Conservation (phyloP, 805 yeast genomes). For the Ogataea paradorogensis region DNA sequence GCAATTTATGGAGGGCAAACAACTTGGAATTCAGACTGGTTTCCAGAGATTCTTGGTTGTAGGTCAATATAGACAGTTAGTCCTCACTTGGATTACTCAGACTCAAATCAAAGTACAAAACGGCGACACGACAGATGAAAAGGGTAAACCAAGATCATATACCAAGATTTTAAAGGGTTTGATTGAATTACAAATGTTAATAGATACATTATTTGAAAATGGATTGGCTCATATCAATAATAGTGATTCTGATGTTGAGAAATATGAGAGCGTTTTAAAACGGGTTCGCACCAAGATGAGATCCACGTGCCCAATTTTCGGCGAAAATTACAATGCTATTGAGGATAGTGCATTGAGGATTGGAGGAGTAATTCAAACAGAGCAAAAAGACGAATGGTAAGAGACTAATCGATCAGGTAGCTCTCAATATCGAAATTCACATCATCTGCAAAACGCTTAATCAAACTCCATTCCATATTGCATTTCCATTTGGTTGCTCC, state of each 20-base stretch:
- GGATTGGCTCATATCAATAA: constrained; percentile 23
- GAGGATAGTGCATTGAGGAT: constrained; percentile 20
- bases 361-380: constrained; percentile 29
- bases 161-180: constrained; percentile 16
- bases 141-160: constrained; percentile 19
- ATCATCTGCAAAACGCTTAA: constrained; percentile 58
- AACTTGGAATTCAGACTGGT: constrained; percentile 78
- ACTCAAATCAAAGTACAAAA: constrained; percentile 8
- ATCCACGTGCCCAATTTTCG: constrained; percentile 25
- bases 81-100: constrained; percentile 35
- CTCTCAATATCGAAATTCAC: constrained; percentile 64
- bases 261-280: constrained; percentile 28
- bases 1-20: constrained; percentile 74
- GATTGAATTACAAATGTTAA: constrained; percentile 18
- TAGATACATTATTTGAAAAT: constrained; percentile 22
- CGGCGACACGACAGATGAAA: constrained; percentile 7
- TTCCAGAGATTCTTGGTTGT: constrained; percentile 65
- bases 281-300: constrained; percentile 28
- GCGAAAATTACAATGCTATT: constrained; percentile 20
- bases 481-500: constrained; percentile 77
- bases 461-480: constrained; percentile 65
- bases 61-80: constrained; percentile 63
- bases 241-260: constrained; percentile 27
- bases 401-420: constrained; percentile 40
- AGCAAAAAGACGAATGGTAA: constrained; percentile 31